Conservation (phyloP, 306 rosid species). For the Ziziphus jujuba region DNA sequence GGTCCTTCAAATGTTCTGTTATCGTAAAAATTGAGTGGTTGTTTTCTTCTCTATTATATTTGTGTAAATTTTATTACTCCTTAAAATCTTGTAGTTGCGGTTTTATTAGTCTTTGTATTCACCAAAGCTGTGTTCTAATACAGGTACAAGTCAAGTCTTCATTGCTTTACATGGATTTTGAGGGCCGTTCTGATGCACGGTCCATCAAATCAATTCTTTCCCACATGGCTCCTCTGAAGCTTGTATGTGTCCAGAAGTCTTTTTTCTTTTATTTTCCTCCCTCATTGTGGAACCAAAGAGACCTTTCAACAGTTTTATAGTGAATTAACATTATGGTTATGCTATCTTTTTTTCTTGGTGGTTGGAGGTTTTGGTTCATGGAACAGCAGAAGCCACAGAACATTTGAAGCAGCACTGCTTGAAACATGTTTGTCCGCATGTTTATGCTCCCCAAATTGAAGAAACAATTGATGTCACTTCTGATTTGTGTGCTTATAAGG, state of each 20-base stretch:
- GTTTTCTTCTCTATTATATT: neutral
- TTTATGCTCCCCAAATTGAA: constrained; percentile 92
- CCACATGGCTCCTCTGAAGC: constrained; percentile 93
- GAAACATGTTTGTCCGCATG: constrained; percentile 80
- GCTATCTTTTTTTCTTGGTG: neutral
- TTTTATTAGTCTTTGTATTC: neutral
- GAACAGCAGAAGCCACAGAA: constrained; percentile 97
- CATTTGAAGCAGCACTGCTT: constrained; percentile 93
- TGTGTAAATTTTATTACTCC: neutral
- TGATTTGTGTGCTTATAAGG: constrained; percentile 96
- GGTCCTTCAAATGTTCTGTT: no score
- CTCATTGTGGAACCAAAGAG: neutral
- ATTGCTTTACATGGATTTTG: constrained; percentile 87
- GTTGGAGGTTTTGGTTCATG: constrained; percentile 91
- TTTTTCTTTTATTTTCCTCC: neutral
- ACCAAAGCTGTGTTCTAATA: constrained; percentile 13
- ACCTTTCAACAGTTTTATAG: neutral
- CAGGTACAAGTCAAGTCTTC: constrained; percentile 90
- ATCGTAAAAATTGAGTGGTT: neutral
- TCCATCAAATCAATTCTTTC: constrained; percentile 92
- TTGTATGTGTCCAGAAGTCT: constrained; percentile 40
- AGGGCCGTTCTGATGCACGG: constrained; percentile 94
- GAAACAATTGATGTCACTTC: constrained; percentile 95
- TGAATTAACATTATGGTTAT: neutral
- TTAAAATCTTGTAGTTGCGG: neutral